A percentile compares a stretch with the other conserved stretches of the same genome.
Conservation (phyloP, 768 basidiomycete genomes). For the Cytidiella melzeri region DNA sequence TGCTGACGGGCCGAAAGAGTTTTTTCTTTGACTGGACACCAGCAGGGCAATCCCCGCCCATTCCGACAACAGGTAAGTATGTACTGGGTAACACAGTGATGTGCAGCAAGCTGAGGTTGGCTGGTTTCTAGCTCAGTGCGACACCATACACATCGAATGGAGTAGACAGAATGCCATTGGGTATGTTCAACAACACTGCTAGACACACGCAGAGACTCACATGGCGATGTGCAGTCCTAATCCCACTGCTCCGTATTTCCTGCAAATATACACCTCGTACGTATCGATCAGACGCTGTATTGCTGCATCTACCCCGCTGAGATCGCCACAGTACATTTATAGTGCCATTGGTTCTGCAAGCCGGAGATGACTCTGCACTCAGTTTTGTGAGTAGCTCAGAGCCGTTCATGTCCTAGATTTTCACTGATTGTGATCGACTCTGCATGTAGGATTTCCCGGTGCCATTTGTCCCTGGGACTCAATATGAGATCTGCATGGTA, state of each 20-base stretch:
- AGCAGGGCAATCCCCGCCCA: slow-evolving; percentile 23
- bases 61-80: slow-evolving; percentile 26
- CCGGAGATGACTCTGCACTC: slow-evolving; percentile 32
- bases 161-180: slow-evolving; percentile 20
- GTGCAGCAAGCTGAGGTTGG: background rate
- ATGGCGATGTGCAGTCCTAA: slow-evolving; percentile 36
- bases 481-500: slow-evolving; percentile 71
- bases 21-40: slow-evolving; percentile 29
- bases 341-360: slow-evolving; percentile 46
- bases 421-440: slow-evolving; percentile 1
- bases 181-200: too few species aligned
- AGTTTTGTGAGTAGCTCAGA: slow-evolving; percentile 38
- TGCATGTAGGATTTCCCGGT: slow-evolving; percentile 46
- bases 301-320: background rate
- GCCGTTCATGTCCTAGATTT: too few species aligned
- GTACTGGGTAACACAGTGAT: background rate
- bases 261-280: slow-evolving; percentile 59
- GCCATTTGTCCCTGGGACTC: slow-evolving; percentile 52
- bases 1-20: slow-evolving; percentile 12
- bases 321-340: slow-evolving; percentile 36
- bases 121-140: slow-evolving; percentile 26
- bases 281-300: slow-evolving; percentile 16
- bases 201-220: too few species aligned
- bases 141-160: slow-evolving; percentile 27
- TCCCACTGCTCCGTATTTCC: slow-evolving; percentile 49